A percentile compares a stretch with the other conserved stretches of the same genome.
phyloP scores from a whole-genome alignment of 805 yeast genomes.

The Yamadazyma laniorum region DNA sequence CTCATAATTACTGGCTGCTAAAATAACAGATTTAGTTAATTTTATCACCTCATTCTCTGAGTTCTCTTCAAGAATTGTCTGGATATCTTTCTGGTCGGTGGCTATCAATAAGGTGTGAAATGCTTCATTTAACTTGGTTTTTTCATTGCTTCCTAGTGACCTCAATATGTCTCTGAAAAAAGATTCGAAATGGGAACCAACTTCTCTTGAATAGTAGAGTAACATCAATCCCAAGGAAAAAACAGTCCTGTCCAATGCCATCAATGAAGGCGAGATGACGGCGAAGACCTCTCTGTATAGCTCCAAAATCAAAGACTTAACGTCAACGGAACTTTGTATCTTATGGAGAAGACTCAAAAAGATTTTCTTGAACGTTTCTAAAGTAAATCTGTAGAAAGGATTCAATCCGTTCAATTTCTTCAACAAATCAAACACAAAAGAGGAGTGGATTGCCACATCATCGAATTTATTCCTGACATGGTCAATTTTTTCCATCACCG shows the following conservation, averaged over 20 bases:
- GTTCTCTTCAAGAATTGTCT: not conserved
- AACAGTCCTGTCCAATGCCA: slow-evolving; percentile 42
- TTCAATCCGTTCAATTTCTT: slow-evolving; percentile 37
- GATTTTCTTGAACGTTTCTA: slow-evolving; percentile 29
- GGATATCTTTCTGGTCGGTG: not conserved
- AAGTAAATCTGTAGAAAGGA: slow-evolving; percentile 58
- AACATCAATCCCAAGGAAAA: slow-evolving; percentile 42
- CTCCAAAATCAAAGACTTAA: slow-evolving; percentile 24
- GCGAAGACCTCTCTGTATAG: slow-evolving; percentile 50
- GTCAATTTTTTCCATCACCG: slow-evolving; percentile 56
- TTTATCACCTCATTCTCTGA: slow-evolving; percentile 6
- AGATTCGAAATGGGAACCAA: slow-evolving; percentile 22
- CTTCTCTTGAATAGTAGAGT: slow-evolving; percentile 22
- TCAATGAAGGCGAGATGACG: slow-evolving; percentile 46
- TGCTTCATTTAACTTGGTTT: not conserved
- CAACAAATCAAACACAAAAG: slow-evolving; percentile 49
- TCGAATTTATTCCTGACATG: slow-evolving; percentile 44
- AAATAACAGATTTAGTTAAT: not conserved
- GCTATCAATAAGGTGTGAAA: slow-evolving; percentile 2
- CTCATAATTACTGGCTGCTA: not conserved
- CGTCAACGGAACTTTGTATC: not conserved
- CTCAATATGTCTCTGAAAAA: slow-evolving; percentile 12
- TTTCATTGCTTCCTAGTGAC: not conserved
- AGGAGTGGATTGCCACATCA: slow-evolving; percentile 55
- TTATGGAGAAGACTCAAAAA: slow-evolving; percentile 1